phyloP scores from a whole-genome alignment of 2,329 filamentous ascomycete genomes.

The Trichoderma semiorbis region DNA sequence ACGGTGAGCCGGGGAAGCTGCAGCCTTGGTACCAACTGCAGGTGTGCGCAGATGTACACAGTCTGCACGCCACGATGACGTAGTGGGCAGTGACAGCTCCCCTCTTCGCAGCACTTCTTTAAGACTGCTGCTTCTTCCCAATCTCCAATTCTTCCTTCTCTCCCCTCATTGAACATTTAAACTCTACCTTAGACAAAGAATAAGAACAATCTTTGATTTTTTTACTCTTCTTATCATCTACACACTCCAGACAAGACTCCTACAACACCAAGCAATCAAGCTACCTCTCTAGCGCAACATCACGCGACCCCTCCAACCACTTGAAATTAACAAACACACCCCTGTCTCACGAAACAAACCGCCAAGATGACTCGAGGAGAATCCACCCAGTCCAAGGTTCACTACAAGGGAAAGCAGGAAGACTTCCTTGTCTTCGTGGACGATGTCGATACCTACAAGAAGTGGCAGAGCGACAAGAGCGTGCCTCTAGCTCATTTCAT shows the following conservation, averaged over 20 bases:
- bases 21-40: background rate
- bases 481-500: conserved; percentile 82
- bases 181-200: background rate
- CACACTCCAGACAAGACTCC: background rate
- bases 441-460: conserved; percentile 60
- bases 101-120: background rate
- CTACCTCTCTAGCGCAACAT: conserved; percentile 16
- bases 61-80: conserved; percentile 21
- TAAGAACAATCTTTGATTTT: background rate
- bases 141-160: background rate
- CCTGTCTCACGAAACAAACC: conserved; percentile 2
- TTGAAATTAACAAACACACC: conserved; percentile 5
- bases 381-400: conserved; percentile 69
- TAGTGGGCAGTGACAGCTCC: conserved; percentile 18
- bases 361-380: conserved; percentile 68
- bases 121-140: conserved; percentile 11
- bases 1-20: background rate
- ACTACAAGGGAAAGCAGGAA: conserved; percentile 70
- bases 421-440: conserved; percentile 61
- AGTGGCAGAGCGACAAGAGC: conserved; percentile 79
- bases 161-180: conserved; percentile 9
- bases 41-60: background rate
- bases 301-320: conserved; percentile 5
- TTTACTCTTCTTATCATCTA: background rate
- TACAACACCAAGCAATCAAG: conserved; percentile 15